Base-by-base conservation (phyloP, 352 stramenopile genomes). In the Globisporangium cylindrosporum region DNA sequence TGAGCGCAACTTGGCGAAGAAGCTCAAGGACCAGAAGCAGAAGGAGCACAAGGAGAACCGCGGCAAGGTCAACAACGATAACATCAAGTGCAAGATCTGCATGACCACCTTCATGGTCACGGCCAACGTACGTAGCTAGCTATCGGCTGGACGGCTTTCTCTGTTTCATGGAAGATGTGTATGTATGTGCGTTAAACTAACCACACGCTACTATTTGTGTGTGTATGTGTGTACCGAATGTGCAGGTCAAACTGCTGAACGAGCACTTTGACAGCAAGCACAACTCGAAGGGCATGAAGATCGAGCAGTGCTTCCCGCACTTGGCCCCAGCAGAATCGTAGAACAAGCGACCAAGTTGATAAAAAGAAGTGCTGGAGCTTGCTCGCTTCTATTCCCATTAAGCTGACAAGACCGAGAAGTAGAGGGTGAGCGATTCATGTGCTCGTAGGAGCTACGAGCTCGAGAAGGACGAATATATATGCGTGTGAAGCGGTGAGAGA, bases 81-180 rank as follows among this genome's bases (percentile, higher is more conserved):
- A 81, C 34, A 80, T 92, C 78, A 95, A 93, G 78, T 95, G 87
- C 82, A 95, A 92, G 62, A 92, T 95, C 76, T 95, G 87, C 75
- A 86, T 95, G 75, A 92, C 86, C 36, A 93, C 85, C 10, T 93
- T 95, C 70, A 90, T 95, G 80, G 77, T 93, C 75, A 95, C 86
- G 24, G 87, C 84, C 62, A 92, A 73, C 57, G 87, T 93, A 83
- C 64, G 86, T 82, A 9, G 6, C 43, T 56, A 12, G 29, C 29
- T 7, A 12, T 51, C 6, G 43, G 4, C 18, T 12, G 43, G 43
- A 10, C 18, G 43, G 43, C 18, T 24, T 51, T 51, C 43, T 51
- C 43, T 22, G 6, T 32, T n/a, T 34, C 34, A n/a, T 58, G 1
- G 59, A 54, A 24, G 25, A 24, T 54, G 7, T 51, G 5, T 55